These are phyloP conservation scores for Trifolium repens DNA, from an alignment of 306 rosid species.

Conservation along the genomic window DNA sequence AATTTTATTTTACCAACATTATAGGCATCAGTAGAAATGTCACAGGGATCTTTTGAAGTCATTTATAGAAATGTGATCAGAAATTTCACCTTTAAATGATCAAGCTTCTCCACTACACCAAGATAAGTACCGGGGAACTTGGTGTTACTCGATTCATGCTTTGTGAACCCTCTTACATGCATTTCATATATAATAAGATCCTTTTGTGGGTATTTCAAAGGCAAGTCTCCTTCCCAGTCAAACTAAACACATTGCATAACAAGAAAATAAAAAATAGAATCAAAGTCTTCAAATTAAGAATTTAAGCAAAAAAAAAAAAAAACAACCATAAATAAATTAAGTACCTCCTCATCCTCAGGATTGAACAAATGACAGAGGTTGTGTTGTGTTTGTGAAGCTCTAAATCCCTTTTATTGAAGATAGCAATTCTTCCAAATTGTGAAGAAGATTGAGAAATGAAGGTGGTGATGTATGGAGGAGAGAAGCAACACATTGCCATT, in stretches of 20 bases:
- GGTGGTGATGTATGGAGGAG: conserved; percentile 8
- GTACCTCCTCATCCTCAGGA: conserved; percentile 61
- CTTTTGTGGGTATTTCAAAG: conserved; percentile 73
- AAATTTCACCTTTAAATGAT: conserved; percentile 79
- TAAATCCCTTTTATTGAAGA: conserved; percentile 14
- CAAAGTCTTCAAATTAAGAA: not conserved
- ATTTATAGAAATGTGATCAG: conserved; percentile 22
- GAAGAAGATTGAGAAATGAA: conserved; percentile 37
- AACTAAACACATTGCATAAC: conserved; percentile 60
- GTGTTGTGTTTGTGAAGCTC: not conserved
- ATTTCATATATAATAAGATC: conserved; percentile 91
- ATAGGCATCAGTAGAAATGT: conserved; percentile 18
- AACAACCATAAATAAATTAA: conserved; percentile 25
- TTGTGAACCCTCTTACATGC: conserved; percentile 95
- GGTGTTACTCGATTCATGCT: conserved; percentile 79
- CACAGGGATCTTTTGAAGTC: conserved; percentile 22
- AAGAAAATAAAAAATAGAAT: conserved; percentile 26
- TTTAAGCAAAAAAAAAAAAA: conserved; percentile 9
- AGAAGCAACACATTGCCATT: conserved; percentile 17
- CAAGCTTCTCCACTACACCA: conserved; percentile 94
- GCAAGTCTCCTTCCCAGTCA: conserved; percentile 99
- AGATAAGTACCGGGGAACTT: conserved; percentile 88
- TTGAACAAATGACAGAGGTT: not conserved
- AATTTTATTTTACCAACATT: not conserved
- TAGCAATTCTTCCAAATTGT: conserved; percentile 15